Evolutionary conservation across 192 early-diverging fungal species (phyloP).

Genomic region (Coemansia sp.): DNA sequence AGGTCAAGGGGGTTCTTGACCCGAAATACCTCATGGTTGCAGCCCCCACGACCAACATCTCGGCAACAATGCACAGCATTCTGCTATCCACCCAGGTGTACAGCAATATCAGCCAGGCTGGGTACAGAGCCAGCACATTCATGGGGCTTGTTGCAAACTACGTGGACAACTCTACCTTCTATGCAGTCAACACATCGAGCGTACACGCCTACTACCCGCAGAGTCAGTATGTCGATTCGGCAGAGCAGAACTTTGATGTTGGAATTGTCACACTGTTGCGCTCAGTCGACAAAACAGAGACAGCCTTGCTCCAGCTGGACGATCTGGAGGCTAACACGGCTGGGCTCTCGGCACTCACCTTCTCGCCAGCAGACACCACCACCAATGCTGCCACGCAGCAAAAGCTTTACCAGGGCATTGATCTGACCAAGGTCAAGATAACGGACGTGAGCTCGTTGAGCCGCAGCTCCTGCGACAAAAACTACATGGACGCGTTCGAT

Average conservation of each 20-base stretch:
- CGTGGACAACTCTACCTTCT: conserved; percentile 49
- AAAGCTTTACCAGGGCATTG: conserved; percentile 42
- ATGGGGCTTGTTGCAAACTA: conserved; percentile 37
- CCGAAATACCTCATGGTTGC: conserved; percentile 47
- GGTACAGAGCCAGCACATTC: conserved; percentile 31
- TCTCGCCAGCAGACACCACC: conserved; percentile 27
- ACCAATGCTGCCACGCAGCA: conserved; percentile 38
- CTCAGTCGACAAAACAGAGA: conserved; percentile 18
- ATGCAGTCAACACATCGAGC: conserved; percentile 30
- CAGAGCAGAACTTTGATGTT: conserved; percentile 53
- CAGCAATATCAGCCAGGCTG: conserved; percentile 28
- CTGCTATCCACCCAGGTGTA: conserved; percentile 46
- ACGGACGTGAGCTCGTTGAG: conserved; percentile 24
- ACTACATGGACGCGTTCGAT: conserved; percentile 32
- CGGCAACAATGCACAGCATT: conserved; percentile 45
- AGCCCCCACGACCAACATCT: conserved; percentile 34
- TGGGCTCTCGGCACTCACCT: conserved; percentile 25
- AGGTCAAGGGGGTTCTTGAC: conserved; percentile 31
- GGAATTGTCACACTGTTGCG: conserved; percentile 38
- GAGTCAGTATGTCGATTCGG: conserved; percentile 33
- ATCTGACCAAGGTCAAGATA: conserved; percentile 35
- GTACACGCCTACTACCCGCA: conserved; percentile 53
- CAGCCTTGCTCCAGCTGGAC: conserved; percentile 37
- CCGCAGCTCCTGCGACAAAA: conserved; percentile 36
- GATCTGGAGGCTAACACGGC: conserved; percentile 28